phyloP scores from a whole-genome alignment of 495 filamentous ascomycete genomes.

The Penicillium silybi region DNA sequence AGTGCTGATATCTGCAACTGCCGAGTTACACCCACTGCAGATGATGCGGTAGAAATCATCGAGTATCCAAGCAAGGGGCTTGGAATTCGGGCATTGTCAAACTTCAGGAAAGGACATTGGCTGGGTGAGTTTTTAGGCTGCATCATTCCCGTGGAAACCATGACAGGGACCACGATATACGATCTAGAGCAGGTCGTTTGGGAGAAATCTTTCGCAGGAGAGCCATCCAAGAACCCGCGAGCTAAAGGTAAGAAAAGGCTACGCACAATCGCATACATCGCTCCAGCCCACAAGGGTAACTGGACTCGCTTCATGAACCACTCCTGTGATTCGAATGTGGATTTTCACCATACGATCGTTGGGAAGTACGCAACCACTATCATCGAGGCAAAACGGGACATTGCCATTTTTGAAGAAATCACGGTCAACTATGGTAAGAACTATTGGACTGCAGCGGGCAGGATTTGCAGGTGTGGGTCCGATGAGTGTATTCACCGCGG shows the following conservation, averaged over 20 bases:
- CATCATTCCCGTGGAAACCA: constrained; percentile 7
- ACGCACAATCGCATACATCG: not conserved
- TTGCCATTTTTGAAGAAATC: constrained; percentile 32
- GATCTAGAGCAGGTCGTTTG: not conserved
- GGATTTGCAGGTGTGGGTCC: no score
- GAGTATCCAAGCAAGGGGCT: constrained; percentile 28
- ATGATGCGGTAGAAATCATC: constrained; percentile 30
- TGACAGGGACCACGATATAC: not conserved
- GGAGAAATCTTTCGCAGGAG: not conserved
- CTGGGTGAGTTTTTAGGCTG: constrained; percentile 33
- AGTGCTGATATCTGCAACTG: constrained; percentile 15
- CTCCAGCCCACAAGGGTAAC: constrained; percentile 28
- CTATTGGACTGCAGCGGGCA: constrained; percentile 20
- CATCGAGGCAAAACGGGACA: constrained; percentile 21
- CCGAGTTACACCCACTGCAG: constrained; percentile 5
- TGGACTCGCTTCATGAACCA: constrained; percentile 73
- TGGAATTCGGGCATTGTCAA: constrained; percentile 30
- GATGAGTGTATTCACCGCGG: no score
- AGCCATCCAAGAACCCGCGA: not conserved
- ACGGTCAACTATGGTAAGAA: constrained; percentile 27
- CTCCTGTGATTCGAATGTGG: constrained; percentile 55
- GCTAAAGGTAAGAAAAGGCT: no score
- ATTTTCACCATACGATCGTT: constrained; percentile 17
- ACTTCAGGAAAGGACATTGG: constrained; percentile 20
- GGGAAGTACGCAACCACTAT: constrained; percentile 21